Evolutionary conservation across 306 rosid species (phyloP).

Genomic region (Ormosia semicastrata): DNA sequence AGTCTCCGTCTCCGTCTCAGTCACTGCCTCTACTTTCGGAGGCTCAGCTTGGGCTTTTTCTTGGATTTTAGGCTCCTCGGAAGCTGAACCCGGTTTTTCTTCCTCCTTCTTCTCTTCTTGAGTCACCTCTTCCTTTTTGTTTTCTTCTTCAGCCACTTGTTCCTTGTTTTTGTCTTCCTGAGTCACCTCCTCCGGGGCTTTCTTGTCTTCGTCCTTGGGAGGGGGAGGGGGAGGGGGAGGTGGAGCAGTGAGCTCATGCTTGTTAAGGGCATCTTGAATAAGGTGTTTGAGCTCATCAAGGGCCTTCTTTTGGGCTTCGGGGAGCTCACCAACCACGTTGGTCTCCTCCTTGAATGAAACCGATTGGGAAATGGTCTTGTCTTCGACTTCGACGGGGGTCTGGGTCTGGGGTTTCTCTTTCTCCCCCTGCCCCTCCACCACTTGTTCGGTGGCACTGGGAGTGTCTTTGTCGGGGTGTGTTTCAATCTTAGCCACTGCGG

Average conservation of each 20-base stretch:
- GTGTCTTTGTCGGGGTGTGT: too few relatives aligned
- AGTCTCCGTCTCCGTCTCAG: neutral
- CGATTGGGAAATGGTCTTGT: conserved; percentile 46
- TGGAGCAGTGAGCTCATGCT: conserved; percentile 61
- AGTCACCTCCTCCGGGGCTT: neutral
- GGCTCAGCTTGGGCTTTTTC: conserved; percentile 12
- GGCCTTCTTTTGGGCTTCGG: conserved; percentile 79
- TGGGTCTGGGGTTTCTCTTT: conserved; percentile 30
- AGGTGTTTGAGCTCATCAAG: conserved; percentile 71
- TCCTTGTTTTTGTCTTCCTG: neutral
- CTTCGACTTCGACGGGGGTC: neutral
- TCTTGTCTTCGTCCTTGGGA: neutral
- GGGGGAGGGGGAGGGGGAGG: conserved; percentile 8
- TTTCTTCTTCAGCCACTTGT: neutral
- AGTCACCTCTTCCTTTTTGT: conserved; percentile 15
- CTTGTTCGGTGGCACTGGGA: too few relatives aligned
- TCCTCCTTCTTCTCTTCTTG: neutral
- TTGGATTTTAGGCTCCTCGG: conserved; percentile 27
- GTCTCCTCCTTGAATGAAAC: conserved; percentile 94
- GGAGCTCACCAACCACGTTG: conserved; percentile 77
- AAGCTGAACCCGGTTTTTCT: neutral
- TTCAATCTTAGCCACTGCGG: too few relatives aligned
- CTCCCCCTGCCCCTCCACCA: too few relatives aligned
- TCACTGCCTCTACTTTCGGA: neutral
- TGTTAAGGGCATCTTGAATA: conserved; percentile 71